Base-by-base conservation (phyloP, 2,329 filamentous ascomycete species). In the Paraphaeosphaeria minitans region DNA sequence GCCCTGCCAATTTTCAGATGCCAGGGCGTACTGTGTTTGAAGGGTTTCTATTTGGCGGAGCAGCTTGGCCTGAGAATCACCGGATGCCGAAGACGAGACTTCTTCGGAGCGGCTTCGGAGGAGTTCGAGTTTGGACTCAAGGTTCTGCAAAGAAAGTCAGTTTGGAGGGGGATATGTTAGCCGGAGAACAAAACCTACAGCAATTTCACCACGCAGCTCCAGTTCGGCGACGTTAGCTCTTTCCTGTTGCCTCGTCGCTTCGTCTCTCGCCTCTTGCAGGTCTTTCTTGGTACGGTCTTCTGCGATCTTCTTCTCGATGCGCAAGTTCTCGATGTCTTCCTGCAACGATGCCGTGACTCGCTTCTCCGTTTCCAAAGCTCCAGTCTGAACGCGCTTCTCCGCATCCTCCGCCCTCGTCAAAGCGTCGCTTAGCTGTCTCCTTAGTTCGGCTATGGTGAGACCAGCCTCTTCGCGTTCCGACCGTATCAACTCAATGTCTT, bases 1-100 rank as follows among this genome's bases (percentile, higher is more conserved):
- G 0, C 93, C 92, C 73, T 97, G 93, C 95, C 96, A 99, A 69
- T 99, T 99, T 71, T 96, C 92, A 66, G 92, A 95, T 1, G 95
- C 95, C 55, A 96, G 88, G 0, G 93, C 88, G 77, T 99, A 97
- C 75, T 99, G 96, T 7, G 91, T 95, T 77, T 99, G 95, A 39
- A 99, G 80, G 0, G 92, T 97, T 79, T 99, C 95, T 55, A 99
- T 90, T 77, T 99, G 96, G 42, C 95, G 88, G 45, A 98, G 82
- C 42, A 98, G 82, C 75, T 97, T 98, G 45, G 91, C 91, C 69
- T 96, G 93, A 0, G 90, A 87, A 71, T 97, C 92, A 14, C 93
- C 91, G 6, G 88, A 87, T 14, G 87, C 87, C 16, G 91, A 90
- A 2, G 93, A 94, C 1, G 93, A 93, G 0, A 88, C 92, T 76